Evolutionary conservation across 2,329 filamentous ascomycete genomes (phyloP), one percentile per base, ranked within the genome.

Genomic region (Colletotrichum tropicicola): DNA sequence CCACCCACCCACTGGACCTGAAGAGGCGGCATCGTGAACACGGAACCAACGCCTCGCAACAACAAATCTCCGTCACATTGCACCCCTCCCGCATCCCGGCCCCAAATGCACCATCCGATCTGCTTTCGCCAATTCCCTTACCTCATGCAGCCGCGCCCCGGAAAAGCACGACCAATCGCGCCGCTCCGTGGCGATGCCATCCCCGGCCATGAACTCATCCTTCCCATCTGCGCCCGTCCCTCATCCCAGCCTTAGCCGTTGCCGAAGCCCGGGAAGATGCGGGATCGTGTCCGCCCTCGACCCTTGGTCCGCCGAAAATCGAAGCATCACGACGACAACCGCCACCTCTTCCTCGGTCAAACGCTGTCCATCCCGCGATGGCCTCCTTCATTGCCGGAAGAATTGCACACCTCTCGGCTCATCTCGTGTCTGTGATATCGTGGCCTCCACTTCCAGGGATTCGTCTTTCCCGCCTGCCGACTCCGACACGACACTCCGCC

Each of bases 261-360:
- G 51, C 62, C 62, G 62, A 65, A 65, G 28, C 44, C 57, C 62
- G 62, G 62, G 49, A 65, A 65, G 57, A 52, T 65, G 57, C 62
- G 62, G 62, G 62, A 62, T 65, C 23, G 23, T 37, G 13, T 21
- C 15, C 28, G 44, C 21, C 51, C 30, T 62, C 57, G 12, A 56
- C 49, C 49, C 49, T 65, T 62, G 17, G 57, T 52, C 51, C 57
- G 57, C 62, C 57, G 49, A 65, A 56, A 62, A 56, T 15, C 57
- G 62, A 65, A 6, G 13, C 28, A 25, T 19, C 30, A 47, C 35
- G 6, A 23, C 57, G 28, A 19, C 58, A 56, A 12, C 28, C 28
- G 23, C 44, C 17, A 15, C 23, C 28, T 35, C 58, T 62, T 49
- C 62, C 62, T 65, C 49, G 62, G 62, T 35, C 58, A n/a, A 65